Conservation (phyloP, 2,329 filamentous ascomycete genomes). For the Paracorniculantispora psalliotae region DNA sequence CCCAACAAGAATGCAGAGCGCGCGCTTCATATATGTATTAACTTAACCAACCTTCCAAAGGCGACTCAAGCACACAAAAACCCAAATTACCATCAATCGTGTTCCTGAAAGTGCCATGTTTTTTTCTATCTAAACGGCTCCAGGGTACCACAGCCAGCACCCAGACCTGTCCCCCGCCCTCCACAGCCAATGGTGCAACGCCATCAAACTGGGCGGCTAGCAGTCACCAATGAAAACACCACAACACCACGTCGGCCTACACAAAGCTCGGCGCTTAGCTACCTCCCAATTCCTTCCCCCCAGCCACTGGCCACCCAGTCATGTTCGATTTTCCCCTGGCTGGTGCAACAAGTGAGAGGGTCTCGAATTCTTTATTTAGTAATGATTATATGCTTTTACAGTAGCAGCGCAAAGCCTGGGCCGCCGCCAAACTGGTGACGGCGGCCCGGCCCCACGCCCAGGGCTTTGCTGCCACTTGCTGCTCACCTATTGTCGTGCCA, state of each 20-base stretch:
- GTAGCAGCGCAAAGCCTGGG: too few relatives aligned
- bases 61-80: too few relatives aligned
- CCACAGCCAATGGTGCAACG: neutral
- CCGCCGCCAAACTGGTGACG: neutral
- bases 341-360: neutral
- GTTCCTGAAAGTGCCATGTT: too few relatives aligned
- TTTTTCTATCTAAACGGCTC: too few relatives aligned
- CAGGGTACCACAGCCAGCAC: slow-evolving; percentile 4
- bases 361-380: slow-evolving; percentile 2
- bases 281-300: neutral
- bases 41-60: too few relatives aligned
- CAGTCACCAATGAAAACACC: neutral
- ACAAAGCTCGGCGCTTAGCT: slow-evolving; percentile 4
- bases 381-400: neutral
- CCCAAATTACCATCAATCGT: too few relatives aligned
- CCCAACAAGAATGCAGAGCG: too few relatives aligned
- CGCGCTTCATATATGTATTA: too few relatives aligned
- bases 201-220: slow-evolving; percentile 6
- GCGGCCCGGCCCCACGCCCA: neutral
- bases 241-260: neutral
- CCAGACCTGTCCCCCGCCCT: neutral
- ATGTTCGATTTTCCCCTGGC: neutral
- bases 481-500: slow-evolving; percentile 9
- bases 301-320: neutral
- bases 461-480: slow-evolving; percentile 9